Evolutionary conservation across 257 asterid species (phyloP).

Genomic region (Solanum appendiculatum): DNA sequence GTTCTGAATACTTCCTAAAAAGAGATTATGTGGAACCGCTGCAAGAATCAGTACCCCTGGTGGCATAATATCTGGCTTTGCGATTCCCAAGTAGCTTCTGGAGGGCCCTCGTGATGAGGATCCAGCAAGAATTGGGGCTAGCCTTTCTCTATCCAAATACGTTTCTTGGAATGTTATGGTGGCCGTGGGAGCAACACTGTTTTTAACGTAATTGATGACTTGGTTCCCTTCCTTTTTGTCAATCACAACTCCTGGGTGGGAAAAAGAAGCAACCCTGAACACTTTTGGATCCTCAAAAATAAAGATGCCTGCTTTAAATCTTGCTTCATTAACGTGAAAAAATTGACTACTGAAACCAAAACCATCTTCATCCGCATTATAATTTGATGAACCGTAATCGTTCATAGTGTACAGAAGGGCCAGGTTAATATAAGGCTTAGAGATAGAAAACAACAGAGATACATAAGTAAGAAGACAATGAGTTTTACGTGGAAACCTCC

Average conservation of each 20-base stretch:
- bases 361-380: too few relatives aligned
- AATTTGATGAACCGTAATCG: too few relatives aligned
- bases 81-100: neutral
- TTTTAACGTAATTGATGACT: slow-evolving; percentile 3
- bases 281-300: neutral
- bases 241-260: neutral
- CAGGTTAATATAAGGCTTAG: too few relatives aligned
- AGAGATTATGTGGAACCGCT: neutral
- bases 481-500: too few relatives aligned
- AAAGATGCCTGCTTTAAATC: neutral
- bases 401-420: too few relatives aligned
- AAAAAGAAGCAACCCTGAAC: neutral
- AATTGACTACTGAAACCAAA: neutral
- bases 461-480: too few relatives aligned
- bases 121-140: neutral
- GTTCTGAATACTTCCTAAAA: neutral
- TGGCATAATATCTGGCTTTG: slow-evolving; percentile 4
- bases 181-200: neutral
- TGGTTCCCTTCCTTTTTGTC: neutral
- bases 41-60: slow-evolving; percentile 1
- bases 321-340: neutral
- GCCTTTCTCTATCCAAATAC: neutral
- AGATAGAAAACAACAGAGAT: too few relatives aligned
- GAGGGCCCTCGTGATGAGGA: neutral
- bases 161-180: slow-evolving; percentile 2